phyloP scores from a whole-genome alignment of 2,329 filamentous ascomycete genomes.

The Emergomyces pasteurianus region DNA sequence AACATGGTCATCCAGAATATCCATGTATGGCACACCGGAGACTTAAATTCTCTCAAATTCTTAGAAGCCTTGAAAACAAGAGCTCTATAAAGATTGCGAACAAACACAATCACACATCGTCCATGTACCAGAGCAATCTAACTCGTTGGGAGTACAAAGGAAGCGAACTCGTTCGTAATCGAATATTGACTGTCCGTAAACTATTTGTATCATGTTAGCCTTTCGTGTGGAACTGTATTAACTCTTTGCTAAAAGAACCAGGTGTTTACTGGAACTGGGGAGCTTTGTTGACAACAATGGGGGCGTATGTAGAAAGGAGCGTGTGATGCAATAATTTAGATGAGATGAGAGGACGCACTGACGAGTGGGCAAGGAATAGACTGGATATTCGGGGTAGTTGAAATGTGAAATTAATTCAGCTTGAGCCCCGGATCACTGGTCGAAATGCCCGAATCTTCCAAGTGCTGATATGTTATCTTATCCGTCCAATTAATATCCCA shows the following conservation, averaged over 20 bases:
- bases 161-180: not conserved
- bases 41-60: not conserved
- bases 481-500: not conserved
- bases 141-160: not conserved
- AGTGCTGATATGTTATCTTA: not conserved
- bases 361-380: too few species aligned
- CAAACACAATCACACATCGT: not conserved
- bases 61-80: not conserved
- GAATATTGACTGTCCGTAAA: not conserved
- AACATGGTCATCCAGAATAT: slow-evolving; percentile 8
- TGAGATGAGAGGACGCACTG: not conserved
- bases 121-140: not conserved
- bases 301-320: not conserved
- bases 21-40: slow-evolving; percentile 2
- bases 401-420: not conserved
- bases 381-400: not conserved
- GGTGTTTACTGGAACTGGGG: not conserved
- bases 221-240: not conserved
- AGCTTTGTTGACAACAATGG: not conserved
- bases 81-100: not conserved
- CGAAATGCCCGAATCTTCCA: not conserved
- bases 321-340: not conserved
- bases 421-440: not conserved
- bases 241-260: not conserved
- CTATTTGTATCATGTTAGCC: not conserved